Conservation (phyloP, 73 alveolate genomes). For the Stentor roeselii region DNA sequence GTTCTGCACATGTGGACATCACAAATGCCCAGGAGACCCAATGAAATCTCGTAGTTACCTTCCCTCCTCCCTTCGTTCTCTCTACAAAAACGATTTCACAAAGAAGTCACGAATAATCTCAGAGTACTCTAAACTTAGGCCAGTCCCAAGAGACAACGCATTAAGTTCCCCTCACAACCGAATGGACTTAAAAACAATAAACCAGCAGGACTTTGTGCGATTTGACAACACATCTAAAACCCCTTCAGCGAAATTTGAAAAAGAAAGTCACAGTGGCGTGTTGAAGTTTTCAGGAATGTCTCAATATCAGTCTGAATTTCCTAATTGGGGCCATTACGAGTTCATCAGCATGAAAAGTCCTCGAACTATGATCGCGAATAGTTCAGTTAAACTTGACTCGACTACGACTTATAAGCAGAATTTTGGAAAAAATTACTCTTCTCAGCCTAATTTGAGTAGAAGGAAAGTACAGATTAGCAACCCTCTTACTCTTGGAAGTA, state of each 20-base stretch:
- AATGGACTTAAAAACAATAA: slow-evolving; percentile 12
- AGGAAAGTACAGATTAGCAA: no score
- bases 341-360: background rate
- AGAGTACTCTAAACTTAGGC: background rate
- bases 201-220: slow-evolving; percentile 10
- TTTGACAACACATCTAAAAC: background rate
- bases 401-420: background rate
- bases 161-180: background rate
- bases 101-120: background rate
- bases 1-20: slow-evolving; percentile 30
- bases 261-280: background rate
- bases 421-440: background rate
- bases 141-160: background rate
- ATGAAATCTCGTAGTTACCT: background rate
- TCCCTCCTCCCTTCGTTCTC: background rate
- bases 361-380: background rate
- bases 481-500: background rate
- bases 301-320: slow-evolving; percentile 3
- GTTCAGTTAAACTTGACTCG: background rate
- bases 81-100: background rate
- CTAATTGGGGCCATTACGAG: slow-evolving; percentile 16
- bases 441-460: background rate
- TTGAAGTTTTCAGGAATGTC: background rate
- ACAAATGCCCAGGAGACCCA: slow-evolving; percentile 27
- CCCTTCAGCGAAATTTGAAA: background rate